Percentiles rank a stretch among this genome's conserved stretches.
Conservation (phyloP, 1,139 yeast species). For the Suhomyces ambrosiae region DNA sequence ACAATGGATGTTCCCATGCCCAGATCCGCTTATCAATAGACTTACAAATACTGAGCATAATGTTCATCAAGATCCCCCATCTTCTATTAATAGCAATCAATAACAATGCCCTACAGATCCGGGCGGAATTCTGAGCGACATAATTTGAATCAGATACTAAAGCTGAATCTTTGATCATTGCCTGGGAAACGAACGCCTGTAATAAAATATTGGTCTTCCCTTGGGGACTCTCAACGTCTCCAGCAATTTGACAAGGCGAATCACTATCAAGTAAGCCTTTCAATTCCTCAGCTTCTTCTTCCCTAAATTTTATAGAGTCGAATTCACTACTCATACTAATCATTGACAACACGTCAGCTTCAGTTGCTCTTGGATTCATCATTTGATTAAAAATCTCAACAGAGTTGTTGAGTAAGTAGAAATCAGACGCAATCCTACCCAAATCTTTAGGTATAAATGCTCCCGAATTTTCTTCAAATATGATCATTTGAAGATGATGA, state of each 20-base stretch:
- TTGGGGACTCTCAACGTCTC: conserved; percentile 71
- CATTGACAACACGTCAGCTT: conserved; percentile 88
- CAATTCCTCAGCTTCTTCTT: conserved; percentile 81
- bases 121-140: conserved; percentile 92
- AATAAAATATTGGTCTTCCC: conserved; percentile 87
- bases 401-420: conserved; percentile 80
- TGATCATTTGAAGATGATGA: conserved; percentile 87
- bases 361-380: conserved; percentile 83
- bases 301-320: conserved; percentile 84
- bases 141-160: conserved; percentile 84
- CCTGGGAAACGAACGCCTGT: conserved; percentile 85
- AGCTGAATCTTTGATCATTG: conserved; percentile 74
- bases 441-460: conserved; percentile 83
- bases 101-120: conserved; percentile 90
- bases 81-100: conserved; percentile 81
- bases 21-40: conserved; percentile 82
- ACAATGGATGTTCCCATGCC: conserved; percentile 89
- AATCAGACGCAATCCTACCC: conserved; percentile 94
- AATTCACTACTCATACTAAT: conserved; percentile 93
- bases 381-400: conserved; percentile 87
- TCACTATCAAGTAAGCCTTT: conserved; percentile 59
- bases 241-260: conserved; percentile 81
- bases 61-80: conserved; percentile 82
- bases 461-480: conserved; percentile 83
- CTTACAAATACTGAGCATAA: conserved; percentile 79